Evolutionary conservation across 352 stramenopile species (phyloP), one percentile per base, ranked within the genome.

Genomic region (Pythium coloratum): DNA sequence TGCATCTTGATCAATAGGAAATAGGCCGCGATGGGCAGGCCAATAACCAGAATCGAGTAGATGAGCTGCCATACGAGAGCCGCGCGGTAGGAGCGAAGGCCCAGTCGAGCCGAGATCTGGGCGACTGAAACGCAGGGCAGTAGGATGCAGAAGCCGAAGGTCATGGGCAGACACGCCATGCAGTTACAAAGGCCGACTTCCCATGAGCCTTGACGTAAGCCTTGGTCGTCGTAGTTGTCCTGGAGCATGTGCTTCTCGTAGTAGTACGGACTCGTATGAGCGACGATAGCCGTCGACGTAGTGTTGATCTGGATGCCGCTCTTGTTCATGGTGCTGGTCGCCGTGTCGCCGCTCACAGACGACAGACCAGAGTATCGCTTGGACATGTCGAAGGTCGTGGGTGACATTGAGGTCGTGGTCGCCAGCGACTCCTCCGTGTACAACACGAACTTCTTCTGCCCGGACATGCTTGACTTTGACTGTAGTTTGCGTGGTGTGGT

Each of bases 101-200:
- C 58, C 24, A 75, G 20, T 16, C 65, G 70, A n/a, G 53, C 42
- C 10, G 54, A 36, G n/a, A 71, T 67, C 44, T 76, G 65, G 18
- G 69, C 62, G 40, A 62, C 9, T 14, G 60, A 40, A 28, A 67
- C 12, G 6, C 24, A 42, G 3, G 53, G 61, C 7, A 67, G 18
- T 2, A 38, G 38, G 24, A 47, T 18, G 6, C 36, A 44, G 16
- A 61, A 6, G 38, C 61, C 26, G 38, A 42, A 60, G 4, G 60
- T 55, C 60, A 66, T 66, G 36, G 60, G 50, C 26, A 55, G 24
- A 32, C 60, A 66, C 51, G 51, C 50, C 12, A 28, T 13, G 34
- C 26, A 55, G 38, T 60, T n/a, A 30, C 51, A 67, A 6, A 61
- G 26, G 0, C 40, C 61, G n/a, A 30, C 40, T 26, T 61, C 61